Evolutionary conservation across 805 yeast species (phyloP).

Genomic region (Teunomyces atbi): DNA sequence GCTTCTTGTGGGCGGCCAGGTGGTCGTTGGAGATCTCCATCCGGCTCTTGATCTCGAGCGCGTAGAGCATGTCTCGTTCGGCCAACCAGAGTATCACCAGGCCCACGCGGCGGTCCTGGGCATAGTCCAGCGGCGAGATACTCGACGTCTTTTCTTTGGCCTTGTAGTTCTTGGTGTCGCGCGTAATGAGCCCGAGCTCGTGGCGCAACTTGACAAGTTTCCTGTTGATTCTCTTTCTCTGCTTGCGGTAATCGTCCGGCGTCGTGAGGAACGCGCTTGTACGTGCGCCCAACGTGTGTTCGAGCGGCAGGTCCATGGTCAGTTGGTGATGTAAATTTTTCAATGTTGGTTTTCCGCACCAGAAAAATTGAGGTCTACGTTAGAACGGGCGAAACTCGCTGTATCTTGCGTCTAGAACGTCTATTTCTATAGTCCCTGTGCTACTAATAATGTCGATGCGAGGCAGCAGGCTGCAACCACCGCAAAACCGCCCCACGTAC

Average conservation of each 20-base stretch:
- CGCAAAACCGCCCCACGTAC: constrained; percentile 25
- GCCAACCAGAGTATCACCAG: constrained; percentile 60
- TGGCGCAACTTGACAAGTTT: constrained; percentile 64
- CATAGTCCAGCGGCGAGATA: constrained; percentile 50
- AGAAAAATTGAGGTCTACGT: not conserved
- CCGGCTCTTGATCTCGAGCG: constrained; percentile 58
- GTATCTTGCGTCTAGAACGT: too few species aligned
- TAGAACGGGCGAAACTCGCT: too few species aligned
- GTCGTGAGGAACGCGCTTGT: constrained; percentile 61
- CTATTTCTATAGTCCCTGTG: constrained; percentile 1
- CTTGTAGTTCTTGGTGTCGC: constrained; percentile 63
- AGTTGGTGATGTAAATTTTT: not conserved
- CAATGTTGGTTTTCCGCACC: not conserved
- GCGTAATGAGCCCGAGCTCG: constrained; percentile 58
- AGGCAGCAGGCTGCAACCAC: constrained; percentile 21
- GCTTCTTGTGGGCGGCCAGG: constrained; percentile 44
- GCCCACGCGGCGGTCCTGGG: constrained; percentile 50
- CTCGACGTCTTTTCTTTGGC: constrained; percentile 46
- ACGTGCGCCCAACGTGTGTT: constrained; percentile 53
- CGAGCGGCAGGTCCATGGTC: constrained; percentile 47
- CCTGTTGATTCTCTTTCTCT: constrained; percentile 61
- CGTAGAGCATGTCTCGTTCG: constrained; percentile 74
- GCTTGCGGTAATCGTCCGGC: constrained; percentile 66
- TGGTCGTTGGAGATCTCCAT: constrained; percentile 53
- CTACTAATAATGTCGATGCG: constrained; percentile 13